Evolutionary conservation across 1,284 basidiomycete genomes (phyloP), one percentile per base, ranked within the genome.

Genomic region (Coniferiporia sulphurascens): DNA sequence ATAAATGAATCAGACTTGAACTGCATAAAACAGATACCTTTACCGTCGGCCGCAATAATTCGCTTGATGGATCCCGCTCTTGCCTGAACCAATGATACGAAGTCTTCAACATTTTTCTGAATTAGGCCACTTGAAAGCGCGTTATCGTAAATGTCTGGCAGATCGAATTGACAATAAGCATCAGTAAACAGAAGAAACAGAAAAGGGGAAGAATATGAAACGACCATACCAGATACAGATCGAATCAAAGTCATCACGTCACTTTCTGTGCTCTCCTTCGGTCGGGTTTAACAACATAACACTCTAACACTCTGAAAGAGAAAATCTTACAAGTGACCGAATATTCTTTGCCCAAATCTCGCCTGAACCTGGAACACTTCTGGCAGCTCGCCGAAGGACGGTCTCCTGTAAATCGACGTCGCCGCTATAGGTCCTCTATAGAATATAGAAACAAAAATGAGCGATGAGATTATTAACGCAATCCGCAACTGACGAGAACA

Each of bases 341-440:
- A 93, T 80, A 67, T 89, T 89, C 35, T 82, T 76, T 2, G 87
- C 83, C 86, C 89, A 91, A 7, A 89, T 74, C 65, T 85, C 82
- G 13, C 87, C 88, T 27, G 78, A 86, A 12, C 76, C 79, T 27
- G 90, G 89, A 0, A 86, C 80, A 66, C 86, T 88, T 60, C 86
- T 78, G 19, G 81, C 69, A 13, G 87, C 87, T 45, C 87, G 76
- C 57, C 72, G 74, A 32, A 81, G 74, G 4, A 76, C 69, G n/a
- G 67, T 65, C 36, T 74, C 63, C 62, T 84, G 75, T 15, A 69
- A 66, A 1, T 77, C 74, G 21, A 72, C 70, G 35, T 76, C 78
- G 2, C 67, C 73, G 13, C 75, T 74, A 61, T 80, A 71, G 43
- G 76, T 75, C 57, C 84, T 76, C 85, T 88, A 61, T 60, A 49